A percentile compares a stretch with the other conserved stretches of the same genome.
Evolutionary conservation across 176 grass and related monocot genomes (phyloP).

Genomic region (Elymus sibiricus): DNA sequence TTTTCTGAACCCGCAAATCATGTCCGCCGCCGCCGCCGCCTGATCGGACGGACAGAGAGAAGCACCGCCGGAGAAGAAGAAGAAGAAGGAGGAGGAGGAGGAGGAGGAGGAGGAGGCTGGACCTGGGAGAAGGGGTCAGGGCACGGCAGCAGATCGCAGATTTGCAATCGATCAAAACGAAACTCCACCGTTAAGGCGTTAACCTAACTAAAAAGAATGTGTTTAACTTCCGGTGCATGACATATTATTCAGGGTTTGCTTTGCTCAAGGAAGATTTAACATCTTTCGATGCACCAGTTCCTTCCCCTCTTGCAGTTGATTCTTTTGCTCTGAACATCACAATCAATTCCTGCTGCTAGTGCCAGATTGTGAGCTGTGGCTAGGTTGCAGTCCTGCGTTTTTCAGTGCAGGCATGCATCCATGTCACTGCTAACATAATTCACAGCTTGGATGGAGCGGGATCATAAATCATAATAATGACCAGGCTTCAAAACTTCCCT

Average conservation of each 20-base stretch:
- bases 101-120: too few relatives aligned
- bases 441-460: not conserved
- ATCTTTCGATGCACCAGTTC: not conserved
- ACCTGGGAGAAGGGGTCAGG: too few relatives aligned
- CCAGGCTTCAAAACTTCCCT: not conserved
- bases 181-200: not conserved
- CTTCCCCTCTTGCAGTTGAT: not conserved
- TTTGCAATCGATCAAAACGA: not conserved
- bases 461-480: not conserved
- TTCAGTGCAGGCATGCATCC: not conserved
- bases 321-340: not conserved
- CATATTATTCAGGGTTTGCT: not conserved
- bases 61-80: too few relatives aligned
- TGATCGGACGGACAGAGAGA: not conserved
- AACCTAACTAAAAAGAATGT: not conserved
- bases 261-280: not conserved
- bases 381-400: not conserved
- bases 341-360: not conserved
- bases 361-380: not conserved
- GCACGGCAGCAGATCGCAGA: not conserved
- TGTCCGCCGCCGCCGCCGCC: too few relatives aligned
- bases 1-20: too few relatives aligned
- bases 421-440: not conserved
- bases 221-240: too few relatives aligned
- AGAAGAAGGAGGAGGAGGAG: too few relatives aligned